These are phyloP conservation scores for Teunomyces panamensis DNA, from an alignment of 805 yeast genomes.

Conservation along the genomic window DNA sequence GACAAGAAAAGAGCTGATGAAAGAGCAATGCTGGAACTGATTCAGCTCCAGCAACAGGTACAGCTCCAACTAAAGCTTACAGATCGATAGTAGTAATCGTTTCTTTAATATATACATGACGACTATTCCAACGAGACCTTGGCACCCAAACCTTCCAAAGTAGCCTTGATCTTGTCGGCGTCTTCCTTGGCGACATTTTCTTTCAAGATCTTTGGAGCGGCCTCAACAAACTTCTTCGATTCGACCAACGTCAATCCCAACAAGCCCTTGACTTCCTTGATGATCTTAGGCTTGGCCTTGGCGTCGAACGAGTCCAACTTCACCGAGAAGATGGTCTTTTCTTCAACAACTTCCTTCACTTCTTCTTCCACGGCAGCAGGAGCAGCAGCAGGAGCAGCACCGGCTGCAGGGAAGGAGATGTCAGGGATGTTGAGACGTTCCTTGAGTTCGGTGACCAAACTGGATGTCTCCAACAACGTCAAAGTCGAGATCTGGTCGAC, in stretches of 20 bases:
- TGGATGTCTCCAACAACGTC: slow-evolving; percentile 91
- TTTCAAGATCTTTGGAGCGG: slow-evolving; percentile 94
- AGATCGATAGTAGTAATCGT: too few relatives aligned
- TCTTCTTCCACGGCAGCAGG: slow-evolving; percentile 73
- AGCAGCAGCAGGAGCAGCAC: slow-evolving; percentile 53
- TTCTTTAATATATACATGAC: slow-evolving; percentile 4
- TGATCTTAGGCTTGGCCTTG: slow-evolving; percentile 93
- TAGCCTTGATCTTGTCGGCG: slow-evolving; percentile 91
- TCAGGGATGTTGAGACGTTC: slow-evolving; percentile 89
- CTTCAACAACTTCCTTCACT: slow-evolving; percentile 75
- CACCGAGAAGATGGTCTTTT: slow-evolving; percentile 87
- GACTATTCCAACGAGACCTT: slow-evolving; percentile 80
- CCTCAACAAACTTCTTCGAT: slow-evolving; percentile 95
- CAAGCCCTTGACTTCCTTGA: slow-evolving; percentile 91
- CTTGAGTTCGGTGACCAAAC: slow-evolving; percentile 76
- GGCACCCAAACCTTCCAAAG: slow-evolving; percentile 93
- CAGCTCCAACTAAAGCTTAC: too few relatives aligned
- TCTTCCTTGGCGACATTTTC: slow-evolving; percentile 97
- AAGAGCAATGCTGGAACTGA: too few relatives aligned
- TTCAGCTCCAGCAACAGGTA: too few relatives aligned
- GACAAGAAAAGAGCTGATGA: not conserved
- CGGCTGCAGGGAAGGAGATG: slow-evolving; percentile 76
- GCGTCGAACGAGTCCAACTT: slow-evolving; percentile 94
- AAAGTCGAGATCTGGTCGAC: slow-evolving; percentile 89
- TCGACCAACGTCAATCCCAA: slow-evolving; percentile 93